Percentiles rank a stretch among this genome's conserved stretches.
phyloP scores from a whole-genome alignment of 371 early-diverging fungal genomes.

The Capniomyces stellatus region DNA sequence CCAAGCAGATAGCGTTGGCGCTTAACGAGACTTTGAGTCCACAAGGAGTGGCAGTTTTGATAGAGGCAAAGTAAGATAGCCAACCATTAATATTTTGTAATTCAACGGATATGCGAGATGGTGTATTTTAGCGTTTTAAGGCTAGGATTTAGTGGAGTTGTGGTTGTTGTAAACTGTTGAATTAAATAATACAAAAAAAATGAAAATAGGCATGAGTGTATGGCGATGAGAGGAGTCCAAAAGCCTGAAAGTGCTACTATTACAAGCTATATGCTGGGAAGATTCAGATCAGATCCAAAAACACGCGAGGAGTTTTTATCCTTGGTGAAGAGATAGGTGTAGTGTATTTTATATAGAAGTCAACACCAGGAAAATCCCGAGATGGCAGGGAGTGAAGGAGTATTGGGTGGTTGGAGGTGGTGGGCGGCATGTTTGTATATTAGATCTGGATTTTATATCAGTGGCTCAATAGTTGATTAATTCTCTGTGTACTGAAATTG shows the following conservation, averaged over 20 bases:
- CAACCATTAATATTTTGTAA: not conserved
- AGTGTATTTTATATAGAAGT: too few relatives aligned
- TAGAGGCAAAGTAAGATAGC: slow-evolving; percentile 69
- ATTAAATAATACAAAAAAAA: too few relatives aligned
- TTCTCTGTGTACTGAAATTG: too few relatives aligned
- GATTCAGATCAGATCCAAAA: slow-evolving; percentile 75
- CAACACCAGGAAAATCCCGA: too few relatives aligned
- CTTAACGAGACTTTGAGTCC: slow-evolving; percentile 82
- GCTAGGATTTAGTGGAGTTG: too few relatives aligned
- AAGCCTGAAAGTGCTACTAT: slow-evolving; percentile 88
- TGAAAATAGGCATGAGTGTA: slow-evolving; percentile 58
- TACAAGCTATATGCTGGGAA: slow-evolving; percentile 90
- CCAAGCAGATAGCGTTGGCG: slow-evolving; percentile 88
- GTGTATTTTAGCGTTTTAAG: too few relatives aligned
- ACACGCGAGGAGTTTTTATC: slow-evolving; percentile 92
- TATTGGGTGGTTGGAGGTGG: too few relatives aligned
- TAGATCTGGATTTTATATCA: too few relatives aligned
- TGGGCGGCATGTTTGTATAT: too few relatives aligned
- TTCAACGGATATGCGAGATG: not conserved
- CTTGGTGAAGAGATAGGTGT: slow-evolving; percentile 29
- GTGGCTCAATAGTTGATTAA: too few relatives aligned
- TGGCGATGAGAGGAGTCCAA: slow-evolving; percentile 88
- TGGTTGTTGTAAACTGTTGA: too few relatives aligned
- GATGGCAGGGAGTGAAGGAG: too few relatives aligned
- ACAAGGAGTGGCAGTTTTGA: slow-evolving; percentile 92